Evolutionary conservation across 306 rosid genomes (phyloP).

Genomic region (Trichosanthes cucumerina): DNA sequence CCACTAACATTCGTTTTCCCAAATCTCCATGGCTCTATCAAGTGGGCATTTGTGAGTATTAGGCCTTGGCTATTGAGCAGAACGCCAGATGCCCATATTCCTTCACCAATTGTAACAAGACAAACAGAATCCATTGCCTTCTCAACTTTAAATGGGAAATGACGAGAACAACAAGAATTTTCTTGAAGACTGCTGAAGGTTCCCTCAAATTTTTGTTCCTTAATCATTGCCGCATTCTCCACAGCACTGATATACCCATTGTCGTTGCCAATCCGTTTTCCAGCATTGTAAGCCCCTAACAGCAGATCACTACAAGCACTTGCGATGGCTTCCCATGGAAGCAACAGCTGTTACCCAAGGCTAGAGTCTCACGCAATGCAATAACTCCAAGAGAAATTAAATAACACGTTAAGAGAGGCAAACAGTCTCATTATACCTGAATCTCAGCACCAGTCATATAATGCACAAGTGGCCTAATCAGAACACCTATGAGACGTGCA

Average conservation of each 20-base stretch:
- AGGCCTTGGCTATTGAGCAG: conserved; percentile 69
- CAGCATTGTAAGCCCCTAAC: conserved; percentile 33
- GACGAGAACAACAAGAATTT: conserved; percentile 16
- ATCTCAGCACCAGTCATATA: conserved; percentile 68
- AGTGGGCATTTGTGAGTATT: conserved; percentile 87
- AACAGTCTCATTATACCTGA: conserved; percentile 54
- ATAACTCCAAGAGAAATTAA: conserved; percentile 31
- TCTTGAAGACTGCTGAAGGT: conserved; percentile 13
- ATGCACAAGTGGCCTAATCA: conserved; percentile 80
- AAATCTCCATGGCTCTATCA: conserved; percentile 89
- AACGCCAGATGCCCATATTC: conserved; percentile 93
- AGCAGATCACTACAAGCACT: conserved; percentile 57
- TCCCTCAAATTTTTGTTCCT: conserved; percentile 19
- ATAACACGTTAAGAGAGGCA: conserved; percentile 14
- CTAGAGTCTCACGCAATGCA: conserved; percentile 61
- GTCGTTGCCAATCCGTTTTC: conserved; percentile 25
- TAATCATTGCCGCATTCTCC: conserved; percentile 19
- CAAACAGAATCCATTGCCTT: conserved; percentile 74
- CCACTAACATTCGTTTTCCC: conserved; percentile 46
- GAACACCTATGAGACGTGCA: conserved; percentile 57
- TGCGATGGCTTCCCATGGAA: conserved; percentile 90
- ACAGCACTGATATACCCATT: conserved; percentile 22
- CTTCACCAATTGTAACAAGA: conserved; percentile 73
- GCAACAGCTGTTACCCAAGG: conserved; percentile 84
- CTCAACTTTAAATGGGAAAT: conserved; percentile 41